Evolutionary conservation across 805 yeast genomes (phyloP).

Genomic region (Starmerella floricola): DNA sequence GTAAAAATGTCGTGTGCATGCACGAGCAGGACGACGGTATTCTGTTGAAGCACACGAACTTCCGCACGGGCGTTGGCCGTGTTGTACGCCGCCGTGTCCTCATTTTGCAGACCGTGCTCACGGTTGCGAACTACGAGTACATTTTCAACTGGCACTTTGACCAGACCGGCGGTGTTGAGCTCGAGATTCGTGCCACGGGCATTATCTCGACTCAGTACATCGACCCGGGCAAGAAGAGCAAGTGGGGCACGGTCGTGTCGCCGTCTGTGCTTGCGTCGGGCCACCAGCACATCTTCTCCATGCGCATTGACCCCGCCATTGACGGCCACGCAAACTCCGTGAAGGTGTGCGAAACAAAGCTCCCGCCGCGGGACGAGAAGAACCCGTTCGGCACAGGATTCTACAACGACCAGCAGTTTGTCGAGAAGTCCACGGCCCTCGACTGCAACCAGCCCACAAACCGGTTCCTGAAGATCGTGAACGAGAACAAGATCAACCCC

Average conservation of each 20-base stretch:
- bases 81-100: conserved; percentile 71
- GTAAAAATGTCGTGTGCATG: conserved; percentile 64
- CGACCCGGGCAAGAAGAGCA: conserved; percentile 54
- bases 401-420: conserved; percentile 45
- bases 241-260: conserved; percentile 61
- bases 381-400: conserved; percentile 65
- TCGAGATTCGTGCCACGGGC: conserved; percentile 77
- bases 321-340: conserved; percentile 72
- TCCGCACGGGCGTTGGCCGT: conserved; percentile 60
- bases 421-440: conserved; percentile 57
- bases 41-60: conserved; percentile 64
- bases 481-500: conserved; percentile 58
- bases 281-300: conserved; percentile 69
- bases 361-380: conserved; percentile 41
- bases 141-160: conserved; percentile 57
- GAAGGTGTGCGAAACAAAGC: conserved; percentile 54
- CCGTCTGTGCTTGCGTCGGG: conserved; percentile 72
- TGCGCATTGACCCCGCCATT: conserved; percentile 69
- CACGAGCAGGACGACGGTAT: conserved; percentile 77
- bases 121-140: conserved; percentile 76
- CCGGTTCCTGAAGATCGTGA: conserved; percentile 61
- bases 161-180: conserved; percentile 63
- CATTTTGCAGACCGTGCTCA: conserved; percentile 66
- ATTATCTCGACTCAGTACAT: conserved; percentile 74
- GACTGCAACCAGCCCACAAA: conserved; percentile 66